Evolutionary conservation across 108 stramenopile genomes (phyloP), one percentile per base, ranked within the genome.

Genomic region (Skeletonema tropicum): DNA sequence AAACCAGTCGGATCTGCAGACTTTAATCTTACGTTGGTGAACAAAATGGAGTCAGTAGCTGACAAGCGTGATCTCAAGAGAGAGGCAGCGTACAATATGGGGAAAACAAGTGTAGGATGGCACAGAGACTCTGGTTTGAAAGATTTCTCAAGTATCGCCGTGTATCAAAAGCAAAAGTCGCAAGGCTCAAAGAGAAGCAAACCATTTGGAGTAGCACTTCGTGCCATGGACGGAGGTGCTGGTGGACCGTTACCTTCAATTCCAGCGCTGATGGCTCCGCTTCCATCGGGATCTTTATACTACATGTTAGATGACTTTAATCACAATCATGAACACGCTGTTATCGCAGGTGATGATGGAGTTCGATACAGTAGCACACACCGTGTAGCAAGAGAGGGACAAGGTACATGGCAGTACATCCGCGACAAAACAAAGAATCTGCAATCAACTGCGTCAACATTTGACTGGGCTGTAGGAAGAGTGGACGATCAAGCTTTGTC

Each of bases 241-340:
- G 82, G 64, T 23, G 70, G 73, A 21, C 70, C 77, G 26, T 57
- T 78, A 14, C 25, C 58, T 26, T 73, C 66, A 1, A 57, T 63
- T 3, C 73, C 82, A 11, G 38, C 77, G 8, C 41, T 93, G 41
- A 29, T 83, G 42, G 73, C 86, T 23, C 66, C 82, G 1, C 80
- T 87, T 19, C 79, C 84, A 19, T 82, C 85, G 13, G 91, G 90
- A 11, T 88, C 91, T 48, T 67, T 87, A 15, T 97, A 97, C 67
- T 97, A 91, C 65, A 73, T 97, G 68, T 66, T 97, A 30, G 97
- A 95, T 60, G 89, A 93, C 36, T 95, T 97, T 77, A 97, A 97
- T 76, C 88, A 91, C 73, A 77, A 87, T 13, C 88, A 92, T 59
- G 90, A 94, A 76, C 92, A 93, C 68, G 90, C 90, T 46, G 92